phyloP scores from a whole-genome alignment of 116 monocot genomes.

The Papilionanthe hybrid region DNA sequence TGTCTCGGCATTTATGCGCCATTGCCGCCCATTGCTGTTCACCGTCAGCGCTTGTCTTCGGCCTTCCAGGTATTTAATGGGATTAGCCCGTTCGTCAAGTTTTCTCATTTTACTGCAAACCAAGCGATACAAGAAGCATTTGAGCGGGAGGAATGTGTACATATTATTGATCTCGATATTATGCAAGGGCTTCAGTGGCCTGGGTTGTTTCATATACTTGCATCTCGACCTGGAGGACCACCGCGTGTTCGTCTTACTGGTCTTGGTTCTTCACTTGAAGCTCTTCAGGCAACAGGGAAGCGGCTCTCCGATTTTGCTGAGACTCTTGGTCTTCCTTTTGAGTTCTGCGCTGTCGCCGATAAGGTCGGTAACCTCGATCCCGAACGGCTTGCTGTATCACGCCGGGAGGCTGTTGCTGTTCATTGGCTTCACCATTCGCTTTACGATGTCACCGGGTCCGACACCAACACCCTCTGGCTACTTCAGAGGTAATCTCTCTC shows the following conservation, averaged over 20 bases:
- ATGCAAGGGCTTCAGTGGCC: conserved; percentile 99
- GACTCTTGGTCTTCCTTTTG: conserved; percentile 81
- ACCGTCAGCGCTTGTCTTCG: conserved; percentile 65
- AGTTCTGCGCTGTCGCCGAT: conserved; percentile 77
- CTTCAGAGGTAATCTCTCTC: conserved; percentile 58
- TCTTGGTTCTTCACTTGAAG: conserved; percentile 77
- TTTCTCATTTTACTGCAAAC: conserved; percentile 97
- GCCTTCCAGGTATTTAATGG: conserved; percentile 98
- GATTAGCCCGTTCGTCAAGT: conserved; percentile 91
- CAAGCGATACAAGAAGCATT: conserved; percentile 97
- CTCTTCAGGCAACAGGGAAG: conserved; percentile 90
- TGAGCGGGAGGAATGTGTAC: conserved; percentile 79
- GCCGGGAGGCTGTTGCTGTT: conserved; percentile 85
- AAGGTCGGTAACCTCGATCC: conserved; percentile 83
- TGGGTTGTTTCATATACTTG: conserved; percentile 85
- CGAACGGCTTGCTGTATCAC: conserved; percentile 62
- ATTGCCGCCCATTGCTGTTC: conserved; percentile 18
- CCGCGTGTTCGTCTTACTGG: conserved; percentile 82
- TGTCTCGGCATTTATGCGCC: conserved; percentile 90
- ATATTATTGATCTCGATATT: conserved; percentile 95
- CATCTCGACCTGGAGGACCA: conserved; percentile 80
- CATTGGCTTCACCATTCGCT: conserved; percentile 97
- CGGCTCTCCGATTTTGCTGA: conserved; percentile 88
- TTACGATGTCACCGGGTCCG: conserved; percentile 95
- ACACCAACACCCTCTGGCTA: conserved; percentile 88